Evolutionary conservation across 768 basidiomycete genomes (phyloP), one percentile per base, ranked within the genome.

Genomic region (Tricholoma sp.): DNA sequence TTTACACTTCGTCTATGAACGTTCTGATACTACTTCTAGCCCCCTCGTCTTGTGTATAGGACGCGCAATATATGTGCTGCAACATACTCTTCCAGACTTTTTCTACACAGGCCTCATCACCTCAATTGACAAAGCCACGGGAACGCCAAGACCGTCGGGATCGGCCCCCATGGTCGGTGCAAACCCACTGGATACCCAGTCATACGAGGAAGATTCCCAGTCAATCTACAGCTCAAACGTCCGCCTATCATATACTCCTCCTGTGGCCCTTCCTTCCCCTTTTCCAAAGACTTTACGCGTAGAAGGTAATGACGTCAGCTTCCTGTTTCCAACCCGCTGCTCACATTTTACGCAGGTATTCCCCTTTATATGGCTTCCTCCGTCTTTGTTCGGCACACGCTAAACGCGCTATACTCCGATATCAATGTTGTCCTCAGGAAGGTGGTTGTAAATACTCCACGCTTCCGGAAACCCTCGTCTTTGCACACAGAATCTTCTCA

Each of bases 351-450:
- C 16, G 6, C 61, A 89, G 88, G 90, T n/a, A 67, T 88, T 3
- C 82, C 85, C 7, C 63, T 91, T 29, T 92, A 91, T 69, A 76
- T 84, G 58, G 80, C 86, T 0, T 88, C 88, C 0, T 83, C 88
- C 2, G 79, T 79, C 2, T 81, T 91, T 60, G 71, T 91, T 18
- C 79, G 86, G 18, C 88, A 87, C 59, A 87, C 89, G 4, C 79
- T 92, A 67, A 88, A 83, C 65, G 84, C 90, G 11, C 68, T 91
- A 14, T 91, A 89, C 66, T 79, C 84, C 10, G 83, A 89, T 66
- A 71, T 89, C 34, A 69, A 65, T 3, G 80, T 92, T 35, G 75
- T 76, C 37, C 69, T 89, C 39, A 75, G 74, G 19, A 85, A 80
- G 64, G 68, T 85, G 47, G 67, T 71, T 0, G 71, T 80, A 12